Base-by-base conservation (phyloP, 352 stramenopile species). In the Globisporangium rhizosaccharum region DNA sequence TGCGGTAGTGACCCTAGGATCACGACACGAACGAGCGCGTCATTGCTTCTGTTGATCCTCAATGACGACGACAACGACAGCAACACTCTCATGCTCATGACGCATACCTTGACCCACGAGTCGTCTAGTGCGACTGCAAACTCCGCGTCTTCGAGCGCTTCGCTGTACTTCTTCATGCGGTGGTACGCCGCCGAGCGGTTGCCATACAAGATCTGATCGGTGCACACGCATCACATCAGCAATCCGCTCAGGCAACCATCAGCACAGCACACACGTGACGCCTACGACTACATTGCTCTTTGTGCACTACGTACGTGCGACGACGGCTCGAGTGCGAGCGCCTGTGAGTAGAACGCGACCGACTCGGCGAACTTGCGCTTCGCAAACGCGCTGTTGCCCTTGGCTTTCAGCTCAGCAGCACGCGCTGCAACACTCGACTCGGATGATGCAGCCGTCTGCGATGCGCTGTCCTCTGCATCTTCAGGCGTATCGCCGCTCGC, bases 291-390 rank as follows among this genome's bases (percentile, higher is more conserved):
- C 33, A 39, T 4, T 39, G 9, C 30, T 5, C 30, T 36, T 14
- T 46, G 3, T 37, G 6, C 12, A 51, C 25, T 36, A 63, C 76
- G 42, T 68, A 95, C 85, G 62, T 93, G 82, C 20, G 83, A 90
- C 10, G 61, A 72, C 9, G 83, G 71, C 7, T 93, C 72, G 49
- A 91, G 42, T 20, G 72, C 70, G 44, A 98, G 96, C 9, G 92
- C 90, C 36, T 96, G 76, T 15, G 85, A 90, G 66, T 98, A 98
- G n/a, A 82, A 81, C 37, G 82, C 69, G 37, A 88, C 74, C 5
- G 92, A 89, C 15, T 76, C 76, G 30, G 79, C 62, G 62, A 97
- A 98, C 12, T 89, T 73, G 3, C 74, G 67, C 28, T 72, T 75
- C 18, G 82, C 72, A 62, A 95, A 95, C 10, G 83, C 83, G 5